Conservation (phyloP, 106 monocot species). For the Cymbidium sinense region DNA sequence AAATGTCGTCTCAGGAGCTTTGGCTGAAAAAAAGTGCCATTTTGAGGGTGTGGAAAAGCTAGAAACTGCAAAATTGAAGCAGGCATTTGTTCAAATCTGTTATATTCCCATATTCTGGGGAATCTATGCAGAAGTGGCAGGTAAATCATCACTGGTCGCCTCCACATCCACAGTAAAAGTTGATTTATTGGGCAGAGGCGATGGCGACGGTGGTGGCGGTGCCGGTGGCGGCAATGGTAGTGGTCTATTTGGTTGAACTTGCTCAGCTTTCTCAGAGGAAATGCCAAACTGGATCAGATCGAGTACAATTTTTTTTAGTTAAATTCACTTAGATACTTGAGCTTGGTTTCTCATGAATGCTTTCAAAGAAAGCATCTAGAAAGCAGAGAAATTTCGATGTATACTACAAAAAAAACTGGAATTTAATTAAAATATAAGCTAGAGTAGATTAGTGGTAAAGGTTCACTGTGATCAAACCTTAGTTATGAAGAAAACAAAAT, state of each 20-base stretch:
- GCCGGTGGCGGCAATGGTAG: slow-evolving; percentile 25
- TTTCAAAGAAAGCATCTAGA: too few relatives aligned
- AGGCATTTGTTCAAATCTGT: not conserved
- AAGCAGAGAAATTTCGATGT: too few relatives aligned
- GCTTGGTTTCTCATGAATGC: too few relatives aligned
- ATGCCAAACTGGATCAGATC: slow-evolving; percentile 51
- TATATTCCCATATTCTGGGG: not conserved
- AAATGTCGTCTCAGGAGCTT: not conserved
- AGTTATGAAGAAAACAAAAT: too few relatives aligned
- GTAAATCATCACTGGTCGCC: slow-evolving; percentile 43
- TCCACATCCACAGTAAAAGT: slow-evolving; percentile 1
- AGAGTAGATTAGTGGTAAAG: too few relatives aligned
- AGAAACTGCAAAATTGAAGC: too few relatives aligned
- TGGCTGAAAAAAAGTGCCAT: not conserved
- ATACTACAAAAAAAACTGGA: too few relatives aligned
- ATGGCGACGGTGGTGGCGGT: not conserved
- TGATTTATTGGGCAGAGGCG: slow-evolving; percentile 7
- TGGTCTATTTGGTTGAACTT: slow-evolving; percentile 68
- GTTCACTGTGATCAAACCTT: too few relatives aligned
- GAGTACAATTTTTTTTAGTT: too few relatives aligned
- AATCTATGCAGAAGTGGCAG: slow-evolving; percentile 67
- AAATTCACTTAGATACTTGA: too few relatives aligned
- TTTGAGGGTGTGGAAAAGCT: not conserved
- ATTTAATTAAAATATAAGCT: too few relatives aligned
- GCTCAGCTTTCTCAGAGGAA: slow-evolving; percentile 50